A percentile compares a stretch with the other conserved stretches of the same genome.
Evolutionary conservation across 2,329 filamentous ascomycete species (phyloP).

Genomic region (Helminthosporium solani): DNA sequence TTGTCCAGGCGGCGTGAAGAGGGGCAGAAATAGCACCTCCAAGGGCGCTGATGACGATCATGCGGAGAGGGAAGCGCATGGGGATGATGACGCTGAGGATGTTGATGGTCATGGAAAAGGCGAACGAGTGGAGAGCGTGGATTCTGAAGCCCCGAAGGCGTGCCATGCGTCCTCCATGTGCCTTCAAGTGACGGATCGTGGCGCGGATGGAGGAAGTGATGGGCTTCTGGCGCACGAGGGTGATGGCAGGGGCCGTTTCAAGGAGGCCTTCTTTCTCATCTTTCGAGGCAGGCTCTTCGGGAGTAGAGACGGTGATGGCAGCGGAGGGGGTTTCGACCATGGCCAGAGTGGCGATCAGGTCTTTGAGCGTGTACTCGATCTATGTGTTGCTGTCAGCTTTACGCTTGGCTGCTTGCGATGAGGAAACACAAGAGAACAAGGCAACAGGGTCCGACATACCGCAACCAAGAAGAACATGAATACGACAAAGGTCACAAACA

Average conservation of each 20-base stretch:
- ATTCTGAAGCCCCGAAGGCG: conserved; percentile 68
- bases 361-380: conserved; percentile 58
- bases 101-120: conserved; percentile 41
- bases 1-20: conserved; percentile 76
- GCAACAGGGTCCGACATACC: conserved; percentile 30
- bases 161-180: conserved; percentile 63
- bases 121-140: conserved; percentile 42
- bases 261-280: conserved; percentile 43
- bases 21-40: conserved; percentile 65
- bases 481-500: conserved; percentile 40
- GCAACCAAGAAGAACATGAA: conserved; percentile 46
- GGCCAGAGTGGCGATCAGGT: conserved; percentile 61
- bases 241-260: conserved; percentile 43
- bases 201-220: conserved; percentile 62
- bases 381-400: conserved; percentile 14
- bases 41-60: conserved; percentile 57
- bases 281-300: conserved; percentile 49
- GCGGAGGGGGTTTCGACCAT: conserved; percentile 63
- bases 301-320: conserved; percentile 50
- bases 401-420: neutral
- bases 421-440: neutral
- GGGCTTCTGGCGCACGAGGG: conserved; percentile 54
- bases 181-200: conserved; percentile 61
- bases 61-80: conserved; percentile 45
- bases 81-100: conserved; percentile 49